Evolutionary conservation across 108 stramenopile species (phyloP), one percentile per base, ranked within the genome.

Genomic region (Seminavis robusta): DNA sequence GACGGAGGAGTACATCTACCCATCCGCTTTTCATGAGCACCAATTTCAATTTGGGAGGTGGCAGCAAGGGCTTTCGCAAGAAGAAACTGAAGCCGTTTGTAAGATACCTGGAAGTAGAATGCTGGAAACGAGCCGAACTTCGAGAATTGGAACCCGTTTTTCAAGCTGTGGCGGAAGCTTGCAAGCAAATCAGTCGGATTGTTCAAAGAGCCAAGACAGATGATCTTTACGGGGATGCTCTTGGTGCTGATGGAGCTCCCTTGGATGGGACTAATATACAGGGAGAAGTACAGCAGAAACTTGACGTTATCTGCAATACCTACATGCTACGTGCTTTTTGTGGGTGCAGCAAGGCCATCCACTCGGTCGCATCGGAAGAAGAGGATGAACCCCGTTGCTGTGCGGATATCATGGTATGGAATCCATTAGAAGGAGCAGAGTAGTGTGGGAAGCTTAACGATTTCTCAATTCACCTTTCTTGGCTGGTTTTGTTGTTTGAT

Each of bases 191-290:
- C 56, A 87, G 82, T 58, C 73, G 86, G 19, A 86, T 94, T 28
- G 87, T 94, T 26, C 83, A 86, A 60, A 67, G 93, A 19, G 93
- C 93, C 15, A 83, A 87, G 58, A 94, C 93, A 2, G 93, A 94
- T 61, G 93, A 94, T 65, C 52, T 94, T 52, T 94, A 88, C 58
- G 93, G 93, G n/a, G 89, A 67, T 8, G 89, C 93, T 3, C 23
- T 80, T 19, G 73, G 52, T 31, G 48, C 47, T 49, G 69, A 63
- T 43, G 88, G 86, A 21, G 44, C 56, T 31, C 75, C 65, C 24
- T 63, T 79, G 31, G 84, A 86, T 2, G 63, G 69, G 10, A 69
- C 59, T 11, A 94, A 94, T 59, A 57, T 94, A 0, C 93, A 94
- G 58, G 93, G 93, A 15, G 93, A 94, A 59, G 78, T 80, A 5